These are phyloP conservation scores for Syncephalis plumigaleata DNA, from an alignment of 371 early-diverging fungal genomes.

Conservation along the genomic window DNA sequence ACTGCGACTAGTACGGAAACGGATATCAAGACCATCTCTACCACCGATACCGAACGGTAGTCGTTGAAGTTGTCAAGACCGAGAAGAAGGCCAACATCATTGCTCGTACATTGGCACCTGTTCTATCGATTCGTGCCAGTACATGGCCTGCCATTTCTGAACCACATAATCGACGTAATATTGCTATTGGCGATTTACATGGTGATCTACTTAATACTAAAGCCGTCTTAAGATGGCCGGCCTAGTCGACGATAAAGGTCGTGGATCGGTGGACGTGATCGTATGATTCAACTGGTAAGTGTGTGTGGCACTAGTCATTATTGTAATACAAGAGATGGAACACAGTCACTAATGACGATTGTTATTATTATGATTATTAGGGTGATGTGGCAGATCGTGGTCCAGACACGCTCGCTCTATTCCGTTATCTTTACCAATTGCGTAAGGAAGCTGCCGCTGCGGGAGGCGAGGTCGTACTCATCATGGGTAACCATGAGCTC, in stretches of 20 bases:
- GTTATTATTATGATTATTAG: no score
- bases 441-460: slow-evolving; percentile 28
- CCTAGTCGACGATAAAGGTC: slow-evolving; percentile 27
- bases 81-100: no score
- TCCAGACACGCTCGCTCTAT: slow-evolving; percentile 44
- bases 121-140: no score
- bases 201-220: slow-evolving; percentile 38
- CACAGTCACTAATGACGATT: no score
- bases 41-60: no score
- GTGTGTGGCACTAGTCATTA: no score
- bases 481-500: slow-evolving; percentile 47
- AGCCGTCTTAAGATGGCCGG: slow-evolving; percentile 36
- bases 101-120: no score
- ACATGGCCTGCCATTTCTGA: no score
- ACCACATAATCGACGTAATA: slow-evolving; percentile 17
- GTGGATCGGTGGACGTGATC: slow-evolving; percentile 33
- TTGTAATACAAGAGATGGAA: slow-evolving; percentile 24
- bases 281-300: slow-evolving; percentile 28
- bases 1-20: no score
- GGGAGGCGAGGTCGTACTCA: slow-evolving; percentile 34
- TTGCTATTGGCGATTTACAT: slow-evolving; percentile 63
- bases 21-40: no score
- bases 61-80: no score
- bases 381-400: slow-evolving; percentile 61
- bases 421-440: slow-evolving; percentile 30